Percentiles rank a stretch among this genome's conserved stretches.
These are phyloP conservation scores for Talaromyces verruculosus DNA, from an alignment of 2,329 filamentous ascomycete genomes.

Conservation along the genomic window DNA sequence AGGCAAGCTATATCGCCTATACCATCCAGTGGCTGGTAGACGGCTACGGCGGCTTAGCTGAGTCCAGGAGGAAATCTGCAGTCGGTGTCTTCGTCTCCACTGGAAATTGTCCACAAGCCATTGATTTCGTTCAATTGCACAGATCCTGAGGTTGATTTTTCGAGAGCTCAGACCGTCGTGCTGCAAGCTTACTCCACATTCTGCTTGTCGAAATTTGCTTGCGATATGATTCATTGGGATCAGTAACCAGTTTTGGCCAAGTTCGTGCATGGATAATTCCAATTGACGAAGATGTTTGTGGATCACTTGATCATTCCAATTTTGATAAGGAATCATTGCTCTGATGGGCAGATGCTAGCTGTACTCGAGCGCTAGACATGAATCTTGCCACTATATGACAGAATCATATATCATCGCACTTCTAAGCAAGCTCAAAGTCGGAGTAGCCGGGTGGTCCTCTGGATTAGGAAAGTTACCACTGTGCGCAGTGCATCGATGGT, in stretches of 20 bases:
- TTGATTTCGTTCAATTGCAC: neutral
- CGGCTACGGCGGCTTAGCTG: constrained; percentile 2
- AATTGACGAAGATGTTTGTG: neutral
- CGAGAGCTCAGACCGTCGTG: neutral
- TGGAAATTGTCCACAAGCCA: neutral
- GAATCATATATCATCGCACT: neutral
- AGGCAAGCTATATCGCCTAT: neutral
- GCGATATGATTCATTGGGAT: neutral
- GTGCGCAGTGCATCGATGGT: neutral
- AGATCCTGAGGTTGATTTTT: neutral
- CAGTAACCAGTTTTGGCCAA: neutral
- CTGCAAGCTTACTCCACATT: neutral
- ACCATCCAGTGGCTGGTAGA: neutral
- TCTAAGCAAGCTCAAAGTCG: neutral
- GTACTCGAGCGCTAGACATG: neutral
- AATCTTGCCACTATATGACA: neutral
- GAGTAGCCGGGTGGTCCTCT: neutral
- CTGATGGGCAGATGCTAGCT: neutral
- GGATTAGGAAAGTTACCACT: neutral
- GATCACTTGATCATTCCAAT: neutral
- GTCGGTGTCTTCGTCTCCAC: neutral
- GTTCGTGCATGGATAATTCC: neutral
- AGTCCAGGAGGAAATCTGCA: constrained; percentile 2
- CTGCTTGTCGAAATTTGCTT: neutral
- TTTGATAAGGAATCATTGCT: neutral